A percentile compares a stretch with the other conserved stretches of the same genome.
These are phyloP conservation scores for Ogataea methylovora DNA, from an alignment of 805 yeast genomes.

Conservation along the genomic window DNA sequence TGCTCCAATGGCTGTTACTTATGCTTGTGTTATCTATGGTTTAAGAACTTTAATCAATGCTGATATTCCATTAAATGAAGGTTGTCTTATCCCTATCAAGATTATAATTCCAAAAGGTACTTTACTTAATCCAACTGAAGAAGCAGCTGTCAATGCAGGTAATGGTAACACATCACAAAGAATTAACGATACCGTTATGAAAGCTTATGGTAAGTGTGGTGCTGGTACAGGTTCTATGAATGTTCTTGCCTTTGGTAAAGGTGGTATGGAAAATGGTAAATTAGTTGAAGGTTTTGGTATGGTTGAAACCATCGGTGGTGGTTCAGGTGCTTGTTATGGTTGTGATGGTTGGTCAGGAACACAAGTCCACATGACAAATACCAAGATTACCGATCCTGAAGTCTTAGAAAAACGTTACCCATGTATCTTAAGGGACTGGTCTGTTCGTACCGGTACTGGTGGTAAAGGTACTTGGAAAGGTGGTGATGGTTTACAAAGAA, in stretches of 20 bases:
- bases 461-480: slow-evolving; percentile 43
- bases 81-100: slow-evolving; percentile 30
- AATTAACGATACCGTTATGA: slow-evolving; percentile 73
- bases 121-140: slow-evolving; percentile 32
- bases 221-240: slow-evolving; percentile 91
- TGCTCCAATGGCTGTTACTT: slow-evolving; percentile 47
- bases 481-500: slow-evolving; percentile 46
- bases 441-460: slow-evolving; percentile 38
- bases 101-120: slow-evolving; percentile 26
- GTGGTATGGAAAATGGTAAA: slow-evolving; percentile 29
- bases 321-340: slow-evolving; percentile 44
- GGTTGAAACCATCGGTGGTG: slow-evolving; percentile 50
- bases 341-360: slow-evolving; percentile 40
- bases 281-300: slow-evolving; percentile 42
- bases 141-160: slow-evolving; percentile 39
- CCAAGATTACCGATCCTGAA: slow-evolving; percentile 47
- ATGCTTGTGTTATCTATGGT: slow-evolving; percentile 46
- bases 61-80: slow-evolving; percentile 52
- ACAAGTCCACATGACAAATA: slow-evolving; percentile 27
- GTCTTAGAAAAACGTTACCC: slow-evolving; percentile 47
- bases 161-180: slow-evolving; percentile 79
- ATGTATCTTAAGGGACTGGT: slow-evolving; percentile 36
- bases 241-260: slow-evolving; percentile 75
- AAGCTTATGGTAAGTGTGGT: slow-evolving; percentile 75
- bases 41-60: slow-evolving; percentile 40